phyloP scores from a whole-genome alignment of 2,329 filamentous ascomycete species.

The Hortaea werneckii region DNA sequence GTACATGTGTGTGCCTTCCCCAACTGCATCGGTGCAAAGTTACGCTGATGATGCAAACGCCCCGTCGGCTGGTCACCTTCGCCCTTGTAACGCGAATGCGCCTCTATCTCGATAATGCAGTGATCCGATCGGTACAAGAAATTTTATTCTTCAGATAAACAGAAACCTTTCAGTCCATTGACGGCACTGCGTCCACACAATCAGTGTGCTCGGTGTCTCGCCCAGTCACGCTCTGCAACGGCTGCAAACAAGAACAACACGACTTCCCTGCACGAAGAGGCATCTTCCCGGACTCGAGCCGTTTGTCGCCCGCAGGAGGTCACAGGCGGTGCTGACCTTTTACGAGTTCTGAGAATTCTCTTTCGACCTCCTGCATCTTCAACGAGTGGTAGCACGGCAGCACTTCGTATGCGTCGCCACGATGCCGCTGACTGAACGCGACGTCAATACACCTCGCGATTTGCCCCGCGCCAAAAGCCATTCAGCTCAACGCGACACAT shows the following conservation, averaged over 20 bases:
- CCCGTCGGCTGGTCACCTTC: neutral
- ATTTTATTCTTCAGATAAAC: neutral
- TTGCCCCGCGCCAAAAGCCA: conserved; percentile 7
- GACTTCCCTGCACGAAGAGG: too few species aligned
- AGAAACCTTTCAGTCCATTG: neutral
- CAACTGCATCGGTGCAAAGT: neutral
- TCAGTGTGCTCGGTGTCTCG: neutral
- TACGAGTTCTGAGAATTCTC: neutral
- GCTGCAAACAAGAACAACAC: too few species aligned
- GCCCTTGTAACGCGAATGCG: neutral
- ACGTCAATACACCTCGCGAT: conserved; percentile 12
- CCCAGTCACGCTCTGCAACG: neutral
- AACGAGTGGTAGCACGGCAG: neutral
- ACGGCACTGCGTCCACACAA: neutral
- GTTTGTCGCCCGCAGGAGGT: neutral
- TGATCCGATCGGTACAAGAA: neutral
- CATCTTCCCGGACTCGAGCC: neutral
- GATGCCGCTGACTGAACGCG: conserved; percentile 16
- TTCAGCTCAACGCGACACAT: conserved; percentile 3
- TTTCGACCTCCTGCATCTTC: neutral
- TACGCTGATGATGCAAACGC: neutral
- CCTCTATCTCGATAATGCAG: neutral
- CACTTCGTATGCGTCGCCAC: neutral
- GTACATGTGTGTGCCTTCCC: too few species aligned
- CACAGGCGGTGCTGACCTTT: neutral